Evolutionary conservation across 176 grass and related monocot species (phyloP).

Genomic region (Oryza rufipogon): DNA sequence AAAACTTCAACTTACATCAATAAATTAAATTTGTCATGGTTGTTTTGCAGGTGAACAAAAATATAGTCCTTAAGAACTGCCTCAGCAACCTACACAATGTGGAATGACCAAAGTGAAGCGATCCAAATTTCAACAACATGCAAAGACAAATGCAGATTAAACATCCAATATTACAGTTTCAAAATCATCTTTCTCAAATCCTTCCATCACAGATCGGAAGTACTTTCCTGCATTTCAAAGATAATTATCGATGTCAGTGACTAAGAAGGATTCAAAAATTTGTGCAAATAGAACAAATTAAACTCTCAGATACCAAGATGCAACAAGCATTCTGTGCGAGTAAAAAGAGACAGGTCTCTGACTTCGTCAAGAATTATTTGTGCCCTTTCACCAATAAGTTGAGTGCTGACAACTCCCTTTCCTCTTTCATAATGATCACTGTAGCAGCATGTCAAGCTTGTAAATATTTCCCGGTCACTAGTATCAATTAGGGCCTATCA

Average conservation of each 20-base stretch:
- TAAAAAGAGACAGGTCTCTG: slow-evolving; percentile 76
- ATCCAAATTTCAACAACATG: slow-evolving; percentile 38
- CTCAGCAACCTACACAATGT: slow-evolving; percentile 81
- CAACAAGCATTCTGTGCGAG: slow-evolving; percentile 70
- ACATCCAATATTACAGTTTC: slow-evolving; percentile 61
- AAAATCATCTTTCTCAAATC: slow-evolving; percentile 76
- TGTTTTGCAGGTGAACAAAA: slow-evolving; percentile 73
- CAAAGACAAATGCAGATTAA: slow-evolving; percentile 47
- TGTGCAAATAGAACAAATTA: slow-evolving; percentile 38
- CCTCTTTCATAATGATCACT: slow-evolving; percentile 67
- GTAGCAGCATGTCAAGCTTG: slow-evolving; percentile 91
- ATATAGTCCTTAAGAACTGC: slow-evolving; percentile 88
- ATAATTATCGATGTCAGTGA: slow-evolving; percentile 27
- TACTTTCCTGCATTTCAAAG: slow-evolving; percentile 74
- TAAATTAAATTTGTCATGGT: slow-evolving; percentile 87
- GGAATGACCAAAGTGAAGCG: slow-evolving; percentile 30
- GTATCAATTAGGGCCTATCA: slow-evolving; percentile 83
- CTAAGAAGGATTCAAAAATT: slow-evolving; percentile 30
- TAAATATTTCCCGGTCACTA: slow-evolving; percentile 90
- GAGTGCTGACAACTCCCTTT: slow-evolving; percentile 85
- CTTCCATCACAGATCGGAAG: slow-evolving; percentile 82
- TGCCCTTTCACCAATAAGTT: slow-evolving; percentile 93
- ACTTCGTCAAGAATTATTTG: slow-evolving; percentile 96
- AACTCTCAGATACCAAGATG: slow-evolving; percentile 77
- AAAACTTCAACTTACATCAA: slow-evolving; percentile 73